Conservation (phyloP, 352 stramenopile genomes). For the Globisporangium iwayamae region DNA sequence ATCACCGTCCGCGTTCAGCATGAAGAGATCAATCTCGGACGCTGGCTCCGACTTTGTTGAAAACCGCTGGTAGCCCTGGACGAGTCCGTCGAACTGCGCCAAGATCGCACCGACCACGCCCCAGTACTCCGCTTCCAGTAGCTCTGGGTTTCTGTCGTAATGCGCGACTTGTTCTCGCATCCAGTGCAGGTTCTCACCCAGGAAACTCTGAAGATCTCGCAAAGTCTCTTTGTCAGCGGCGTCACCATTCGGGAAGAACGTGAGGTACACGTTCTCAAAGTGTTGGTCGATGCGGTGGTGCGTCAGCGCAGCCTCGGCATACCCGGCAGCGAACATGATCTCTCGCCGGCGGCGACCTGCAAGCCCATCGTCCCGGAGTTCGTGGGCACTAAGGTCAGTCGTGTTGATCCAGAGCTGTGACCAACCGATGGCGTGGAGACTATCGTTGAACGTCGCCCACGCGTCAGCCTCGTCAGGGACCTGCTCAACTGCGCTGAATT, state of each 20-base stretch:
- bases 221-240: slow-evolving; percentile 26
- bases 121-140: slow-evolving; percentile 36
- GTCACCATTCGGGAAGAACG: slow-evolving; percentile 43
- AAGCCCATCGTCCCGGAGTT: slow-evolving; percentile 16
- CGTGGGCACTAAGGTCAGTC: slow-evolving; percentile 17
- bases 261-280: slow-evolving; percentile 46
- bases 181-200: slow-evolving; percentile 42
- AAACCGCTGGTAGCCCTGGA: slow-evolving; percentile 34
- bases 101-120: slow-evolving; percentile 27
- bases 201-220: slow-evolving; percentile 29
- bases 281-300: slow-evolving; percentile 67
- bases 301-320: slow-evolving; percentile 52
- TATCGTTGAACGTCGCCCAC: slow-evolving; percentile 54
- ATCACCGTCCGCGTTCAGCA: slow-evolving; percentile 56
- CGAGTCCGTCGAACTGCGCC: slow-evolving; percentile 52
- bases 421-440: slow-evolving; percentile 39
- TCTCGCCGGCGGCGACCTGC: slow-evolving; percentile 21
- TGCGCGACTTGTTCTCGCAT: slow-evolving; percentile 33
- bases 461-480: slow-evolving; percentile 18
- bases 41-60: slow-evolving; percentile 17
- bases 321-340: slow-evolving; percentile 54
- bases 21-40: slow-evolving; percentile 40
- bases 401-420: slow-evolving; percentile 57
- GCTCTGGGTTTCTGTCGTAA: slow-evolving; percentile 15
- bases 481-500: slow-evolving; percentile 4